phyloP scores from a whole-genome alignment of 176 grass and related monocot species.

The Stipa capillata region DNA sequence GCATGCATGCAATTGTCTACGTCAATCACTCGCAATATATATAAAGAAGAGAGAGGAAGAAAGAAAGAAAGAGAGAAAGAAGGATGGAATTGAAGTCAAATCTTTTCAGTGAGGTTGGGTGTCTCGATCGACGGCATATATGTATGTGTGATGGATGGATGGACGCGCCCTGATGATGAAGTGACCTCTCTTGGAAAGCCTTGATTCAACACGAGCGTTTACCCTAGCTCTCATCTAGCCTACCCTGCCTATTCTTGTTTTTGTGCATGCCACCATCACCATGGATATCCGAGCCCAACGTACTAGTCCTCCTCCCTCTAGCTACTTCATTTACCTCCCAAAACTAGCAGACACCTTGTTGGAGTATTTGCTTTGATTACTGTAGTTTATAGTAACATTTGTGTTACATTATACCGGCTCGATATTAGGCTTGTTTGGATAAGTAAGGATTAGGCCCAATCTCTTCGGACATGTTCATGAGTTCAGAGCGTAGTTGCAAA shows the following conservation, averaged over 20 bases:
- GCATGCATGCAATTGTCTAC: constrained; percentile 40
- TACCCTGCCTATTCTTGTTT: constrained; percentile 29
- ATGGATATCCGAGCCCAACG: constrained; percentile 21
- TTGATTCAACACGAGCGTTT: constrained; percentile 33
- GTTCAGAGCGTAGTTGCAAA: too few relatives aligned
- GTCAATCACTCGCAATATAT: constrained; percentile 24
- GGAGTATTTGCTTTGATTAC: too few relatives aligned
- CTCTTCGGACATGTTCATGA: too few relatives aligned
- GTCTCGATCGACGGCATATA: neutral
- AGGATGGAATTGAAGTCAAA: constrained; percentile 37
- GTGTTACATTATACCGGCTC: too few relatives aligned
- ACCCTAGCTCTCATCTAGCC: constrained; percentile 19
- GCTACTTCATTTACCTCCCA: neutral
- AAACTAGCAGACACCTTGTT: neutral
- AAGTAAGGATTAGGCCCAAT: neutral
- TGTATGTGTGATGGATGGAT: constrained; percentile 1
- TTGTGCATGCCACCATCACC: neutral
- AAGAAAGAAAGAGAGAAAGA: neutral
- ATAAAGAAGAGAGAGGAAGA: neutral
- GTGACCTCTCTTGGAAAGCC: constrained; percentile 46
- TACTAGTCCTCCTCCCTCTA: neutral
- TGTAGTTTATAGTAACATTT: too few relatives aligned
- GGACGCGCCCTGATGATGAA: constrained; percentile 12
- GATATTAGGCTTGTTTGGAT: neutral
- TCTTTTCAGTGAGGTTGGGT: constrained; percentile 17